Base-by-base conservation (phyloP, 768 basidiomycete genomes). In the Boletus rubroflammeus region DNA sequence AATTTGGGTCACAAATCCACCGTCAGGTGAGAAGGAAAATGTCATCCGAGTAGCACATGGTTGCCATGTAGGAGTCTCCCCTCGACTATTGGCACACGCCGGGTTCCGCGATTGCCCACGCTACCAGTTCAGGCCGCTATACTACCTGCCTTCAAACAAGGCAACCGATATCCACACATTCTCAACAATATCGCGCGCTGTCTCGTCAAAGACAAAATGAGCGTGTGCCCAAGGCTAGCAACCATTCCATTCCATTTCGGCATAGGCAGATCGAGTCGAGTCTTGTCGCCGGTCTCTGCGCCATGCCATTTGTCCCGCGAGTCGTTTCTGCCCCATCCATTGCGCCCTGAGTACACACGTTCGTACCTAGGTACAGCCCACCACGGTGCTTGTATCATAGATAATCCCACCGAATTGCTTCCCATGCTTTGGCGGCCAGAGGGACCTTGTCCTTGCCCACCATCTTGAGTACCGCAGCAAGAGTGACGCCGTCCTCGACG, bases 401-500 rank as follows among this genome's bases (percentile, higher is more conserved):
- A 32, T 21, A 50, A 29, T 38, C 52, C 19, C 52, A 55, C 62
- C 51, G 45, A 5, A 55, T 58, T 21, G 43, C 17, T 42, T 68
- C 67, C 25, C 49, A 56, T 56, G 51, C 29, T 41, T 52, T 60
- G 36, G 47, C 31, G 5, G 47, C 63, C 41, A 58, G 41, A 17
- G 19, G 21, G 19, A 48, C 23, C 13, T 41, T 26, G 23, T 31
- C 51, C 42, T 51, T 62, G 0, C 47, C 55, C 6, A 42, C 53
- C 28, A 57, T 43, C 19, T 41, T 19, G 11, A 77, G 58, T 4
- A 66, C 59, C 11, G 69, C 62, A 0, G 68, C 72, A 13, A 76
- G 57, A 2, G 72, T 68, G 0, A 71, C 70, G 2, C 65, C 75
- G 53, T 78, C 75, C 51, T 78, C 76, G 23, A 75, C 67, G 1